Base-by-base conservation (phyloP, 441 rosid genomes). In the Syzygium malaccense region DNA sequence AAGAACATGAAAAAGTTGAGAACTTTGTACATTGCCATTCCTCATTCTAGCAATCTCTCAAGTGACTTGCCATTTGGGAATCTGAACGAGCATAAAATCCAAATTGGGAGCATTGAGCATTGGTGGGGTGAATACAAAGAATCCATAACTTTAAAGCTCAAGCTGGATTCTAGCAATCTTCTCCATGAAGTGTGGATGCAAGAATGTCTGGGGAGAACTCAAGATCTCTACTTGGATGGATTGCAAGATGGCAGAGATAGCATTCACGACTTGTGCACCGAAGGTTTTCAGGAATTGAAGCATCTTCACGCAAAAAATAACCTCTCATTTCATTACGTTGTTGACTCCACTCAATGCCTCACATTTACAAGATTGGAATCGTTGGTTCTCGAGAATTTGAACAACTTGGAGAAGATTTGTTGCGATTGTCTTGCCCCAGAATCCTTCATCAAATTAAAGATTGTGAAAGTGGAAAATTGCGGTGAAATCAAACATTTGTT, bases 211-310 rank as follows among this genome's bases (percentile, higher is more conserved):
- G 1, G 5, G 4, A 78, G 0, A 18, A 19, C 88, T 2, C 86
- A 88, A 80, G 86, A 78, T 79, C 88, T 92, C 5, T 11, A 15
- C 41, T 49, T 90, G 26, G 30, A n/a, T 3, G 88, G 71, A 2
- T n/a, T 28, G 9, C 88, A 13, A n/a, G 86, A 62, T 57, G 30
- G 33, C 88, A 45, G 0, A 5, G 25, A 87, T 26, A 62, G 12
- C 18, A 80, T 90, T 37, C 85, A 14, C 33, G 86, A 53, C 26
- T 45, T 90, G 54, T 89, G 49, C 25, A 15, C 19, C 0, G 58
- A 88, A 49, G 89, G 89, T 14, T 92, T 93, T 88, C 90, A 62
- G 3, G 88, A 87, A n/a, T 33, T 92, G 89, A 91, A 37, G 41
- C 41, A 37, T 37, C 41, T 37, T 37, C 1, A 1, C 41, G 41